Conservation (phyloP, 176 grass and related monocot species). For the Cenchrus fungigraminus region DNA sequence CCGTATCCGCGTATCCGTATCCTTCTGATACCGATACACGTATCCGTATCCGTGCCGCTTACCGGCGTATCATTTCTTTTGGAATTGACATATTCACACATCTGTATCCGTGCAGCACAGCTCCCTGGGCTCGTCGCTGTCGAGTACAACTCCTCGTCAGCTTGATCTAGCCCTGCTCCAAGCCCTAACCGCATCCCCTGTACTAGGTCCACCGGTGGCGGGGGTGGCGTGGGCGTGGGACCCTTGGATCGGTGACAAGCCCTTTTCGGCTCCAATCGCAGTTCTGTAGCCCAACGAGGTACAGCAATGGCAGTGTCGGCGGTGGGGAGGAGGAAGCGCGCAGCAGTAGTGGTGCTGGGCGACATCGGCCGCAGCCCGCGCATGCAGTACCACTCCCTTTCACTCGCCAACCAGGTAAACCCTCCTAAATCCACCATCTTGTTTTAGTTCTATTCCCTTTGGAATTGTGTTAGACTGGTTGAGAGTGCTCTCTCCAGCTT, state of each 20-base stretch:
- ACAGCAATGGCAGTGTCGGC: slow-evolving; percentile 15
- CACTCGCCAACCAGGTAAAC: slow-evolving; percentile 80
- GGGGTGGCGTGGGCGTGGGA: too few relatives aligned
- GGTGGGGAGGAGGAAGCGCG: slow-evolving; percentile 59
- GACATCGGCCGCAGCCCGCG: slow-evolving; percentile 96
- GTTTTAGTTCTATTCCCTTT: background rate
- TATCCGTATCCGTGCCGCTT: too few relatives aligned
- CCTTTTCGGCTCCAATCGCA: background rate
- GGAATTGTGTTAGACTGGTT: background rate
- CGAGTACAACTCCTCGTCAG: background rate
- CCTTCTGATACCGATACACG: too few relatives aligned
- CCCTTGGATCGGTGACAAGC: background rate
- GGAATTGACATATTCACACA: too few relatives aligned
- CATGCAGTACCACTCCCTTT: slow-evolving; percentile 98
- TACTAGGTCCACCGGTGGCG: too few relatives aligned
- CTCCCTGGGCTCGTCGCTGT: background rate
- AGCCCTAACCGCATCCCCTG: background rate
- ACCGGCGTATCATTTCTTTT: too few relatives aligned
- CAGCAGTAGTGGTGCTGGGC: slow-evolving; percentile 84
- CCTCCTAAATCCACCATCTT: background rate
- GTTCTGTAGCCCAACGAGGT: background rate
- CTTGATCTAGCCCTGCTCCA: background rate
- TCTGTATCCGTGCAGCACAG: too few relatives aligned
- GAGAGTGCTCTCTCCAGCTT: background rate
- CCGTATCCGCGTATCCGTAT: too few relatives aligned